Evolutionary conservation across 177 flowering plant species (phyloP), one percentile per base, ranked within the genome.

Genomic region (Vitis hybrid): DNA sequence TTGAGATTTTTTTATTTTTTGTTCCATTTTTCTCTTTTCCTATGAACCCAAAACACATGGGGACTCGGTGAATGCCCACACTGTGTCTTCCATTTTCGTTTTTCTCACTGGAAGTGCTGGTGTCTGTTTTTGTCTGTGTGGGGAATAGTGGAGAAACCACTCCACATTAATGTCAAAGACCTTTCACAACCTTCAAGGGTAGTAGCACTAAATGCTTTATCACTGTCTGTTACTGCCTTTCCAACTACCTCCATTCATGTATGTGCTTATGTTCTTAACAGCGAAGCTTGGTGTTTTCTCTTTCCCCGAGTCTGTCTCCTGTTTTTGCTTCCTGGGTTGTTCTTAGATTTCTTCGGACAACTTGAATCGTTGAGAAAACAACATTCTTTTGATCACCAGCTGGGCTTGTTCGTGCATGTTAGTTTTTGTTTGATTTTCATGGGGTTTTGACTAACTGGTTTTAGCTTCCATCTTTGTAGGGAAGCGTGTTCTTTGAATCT

Each of bases 371-470:
- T 26, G 29, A 26, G 29, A 26, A 26, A 26, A 26, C 29, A 26
- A 26, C 52, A n/a, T 56, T 72, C 53, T 64, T 59, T 39, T 21
- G 50, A 21, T 62, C 71, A 14, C 57, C 12, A 55, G 49, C 13
- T 60, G 60, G 55, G 65, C 33, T 45, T 69, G 62, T 64, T 75
- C 50, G 48, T 49, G 55, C 62, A 14, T 56, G 31, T 64, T 21
- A 56, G 29, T 26, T 26, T 51, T 51, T 63, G 53, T 56, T 52
- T 31, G 48, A 31, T 12, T 16, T 10, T 29, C 58, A 2, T 52
- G 19, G 72, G 64, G 5, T 63, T 64, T 52, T 63, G 19, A 58
- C 48, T 29, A 29, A 60, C 12, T 74, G 55, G 70, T 52, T 60
- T 65, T 15, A 53, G 14, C 9, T 5, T 64, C 52, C 52, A 21